These are phyloP conservation scores for Teratosphaeria pseudoeucalypti DNA, from an alignment of 2,329 filamentous ascomycete genomes.

Conservation along the genomic window DNA sequence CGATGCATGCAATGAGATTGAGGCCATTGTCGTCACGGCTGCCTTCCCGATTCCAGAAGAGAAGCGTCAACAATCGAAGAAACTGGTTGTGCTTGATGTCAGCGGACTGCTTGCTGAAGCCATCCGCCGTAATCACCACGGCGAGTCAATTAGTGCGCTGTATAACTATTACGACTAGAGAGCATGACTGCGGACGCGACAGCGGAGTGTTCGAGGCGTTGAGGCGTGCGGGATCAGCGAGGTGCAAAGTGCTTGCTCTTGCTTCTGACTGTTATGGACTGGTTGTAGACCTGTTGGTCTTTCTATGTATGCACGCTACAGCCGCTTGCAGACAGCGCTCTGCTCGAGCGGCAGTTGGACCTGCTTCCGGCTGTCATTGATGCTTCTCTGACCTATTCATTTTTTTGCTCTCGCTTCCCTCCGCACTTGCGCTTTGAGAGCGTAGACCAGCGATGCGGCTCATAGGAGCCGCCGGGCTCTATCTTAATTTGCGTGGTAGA, in stretches of 20 bases:
- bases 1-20: slow-evolving; percentile 85
- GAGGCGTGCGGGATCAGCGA: background rate
- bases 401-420: background rate
- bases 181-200: background rate
- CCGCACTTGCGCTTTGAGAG: background rate
- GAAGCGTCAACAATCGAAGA: slow-evolving; percentile 59
- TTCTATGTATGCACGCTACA: background rate
- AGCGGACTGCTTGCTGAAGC: slow-evolving; percentile 82
- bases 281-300: background rate
- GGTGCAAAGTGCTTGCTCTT: background rate
- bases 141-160: slow-evolving; percentile 60
- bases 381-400: background rate
- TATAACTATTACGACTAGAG: slow-evolving; percentile 33
- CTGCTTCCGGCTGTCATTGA: background rate
- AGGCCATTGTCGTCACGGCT: slow-evolving; percentile 90
- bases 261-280: background rate
- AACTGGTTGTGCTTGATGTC: slow-evolving; percentile 81
- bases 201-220: background rate
- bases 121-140: slow-evolving; percentile 92
- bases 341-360: background rate
- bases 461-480: slow-evolving; percentile 33
- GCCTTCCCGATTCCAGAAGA: slow-evolving; percentile 83
- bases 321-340: background rate
- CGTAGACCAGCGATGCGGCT: slow-evolving; percentile 34
- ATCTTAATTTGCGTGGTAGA: slow-evolving; percentile 24